phyloP scores from a whole-genome alignment of 1,284 basidiomycete genomes.

The Cystobasidium slooffiae region DNA sequence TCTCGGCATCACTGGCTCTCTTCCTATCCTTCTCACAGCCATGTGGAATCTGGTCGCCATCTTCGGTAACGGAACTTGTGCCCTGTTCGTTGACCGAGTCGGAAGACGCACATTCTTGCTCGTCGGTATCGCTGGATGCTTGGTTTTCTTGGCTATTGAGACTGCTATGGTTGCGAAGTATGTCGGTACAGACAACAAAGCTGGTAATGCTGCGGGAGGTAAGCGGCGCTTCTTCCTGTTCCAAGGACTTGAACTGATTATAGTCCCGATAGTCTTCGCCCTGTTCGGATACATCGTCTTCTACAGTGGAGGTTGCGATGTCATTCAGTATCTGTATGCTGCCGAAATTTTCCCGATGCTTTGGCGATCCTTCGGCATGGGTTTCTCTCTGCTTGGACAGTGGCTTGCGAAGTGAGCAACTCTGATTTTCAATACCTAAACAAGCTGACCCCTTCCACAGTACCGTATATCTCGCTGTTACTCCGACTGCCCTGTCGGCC shows the following conservation, averaged over 20 bases:
- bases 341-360: slow-evolving; percentile 9
- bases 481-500: not conserved
- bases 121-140: slow-evolving; percentile 7
- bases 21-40: slow-evolving; percentile 13
- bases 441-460: not conserved
- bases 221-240: not conserved
- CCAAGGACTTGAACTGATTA: not conserved
- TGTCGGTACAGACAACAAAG: slow-evolving; percentile 22
- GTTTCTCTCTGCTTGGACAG: slow-evolving; percentile 1
- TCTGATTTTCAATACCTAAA: not conserved
- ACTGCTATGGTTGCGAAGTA: slow-evolving; percentile 6
- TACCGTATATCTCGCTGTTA: slow-evolving; percentile 6
- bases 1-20: slow-evolving; percentile 11
- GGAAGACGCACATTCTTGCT: slow-evolving; percentile 11
- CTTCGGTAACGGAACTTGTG: slow-evolving; percentile 15
- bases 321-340: slow-evolving; percentile 12
- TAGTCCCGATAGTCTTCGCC: not conserved
- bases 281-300: slow-evolving; percentile 24
- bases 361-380: slow-evolving; percentile 10
- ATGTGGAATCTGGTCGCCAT: slow-evolving; percentile 23
- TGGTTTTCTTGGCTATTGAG: slow-evolving; percentile 20
- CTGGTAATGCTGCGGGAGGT: slow-evolving; percentile 15
- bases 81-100: slow-evolving; percentile 18
- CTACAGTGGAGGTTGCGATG: slow-evolving; percentile 9
- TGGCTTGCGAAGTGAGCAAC: slow-evolving; percentile 1